Evolutionary conservation across 1,284 basidiomycete genomes (phyloP).

Genomic region (Leccinum fuscescens): DNA sequence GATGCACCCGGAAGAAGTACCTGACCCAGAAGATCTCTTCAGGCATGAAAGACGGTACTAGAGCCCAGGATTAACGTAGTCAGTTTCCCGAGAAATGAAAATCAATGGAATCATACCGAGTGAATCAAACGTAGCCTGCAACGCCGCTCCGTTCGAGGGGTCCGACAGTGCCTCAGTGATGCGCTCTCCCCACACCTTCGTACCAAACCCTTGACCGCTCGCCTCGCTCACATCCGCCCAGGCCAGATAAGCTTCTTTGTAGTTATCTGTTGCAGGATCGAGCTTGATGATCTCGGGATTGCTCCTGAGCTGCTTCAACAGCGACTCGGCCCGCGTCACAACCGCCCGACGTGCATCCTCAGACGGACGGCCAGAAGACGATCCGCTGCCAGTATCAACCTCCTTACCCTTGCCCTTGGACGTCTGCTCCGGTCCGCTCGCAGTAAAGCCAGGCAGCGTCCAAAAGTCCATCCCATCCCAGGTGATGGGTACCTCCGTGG

Average conservation of each 20-base stretch:
- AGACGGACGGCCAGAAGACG: too few species aligned
- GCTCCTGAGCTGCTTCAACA: too few species aligned
- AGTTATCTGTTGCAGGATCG: constrained; percentile 69
- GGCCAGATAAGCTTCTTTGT: constrained; percentile 53
- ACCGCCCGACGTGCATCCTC: too few species aligned
- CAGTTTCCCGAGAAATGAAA: background rate
- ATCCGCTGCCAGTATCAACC: too few species aligned
- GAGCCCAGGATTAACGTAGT: constrained; percentile 1
- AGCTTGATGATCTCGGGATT: constrained; percentile 34
- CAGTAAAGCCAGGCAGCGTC: too few species aligned
- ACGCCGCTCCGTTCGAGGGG: constrained; percentile 50
- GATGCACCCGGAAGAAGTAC: constrained; percentile 88
- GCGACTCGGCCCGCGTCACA: too few species aligned
- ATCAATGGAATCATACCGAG: constrained; percentile 50
- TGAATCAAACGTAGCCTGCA: constrained; percentile 57
- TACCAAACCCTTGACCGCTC: constrained; percentile 53
- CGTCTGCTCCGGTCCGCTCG: too few species aligned
- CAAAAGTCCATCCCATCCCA: too few species aligned
- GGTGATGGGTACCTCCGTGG: too few species aligned
- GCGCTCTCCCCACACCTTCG: constrained; percentile 54
- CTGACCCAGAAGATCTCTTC: constrained; percentile 83
- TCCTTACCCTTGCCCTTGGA: too few species aligned
- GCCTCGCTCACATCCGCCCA: constrained; percentile 59
- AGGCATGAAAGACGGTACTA: constrained; percentile 72
- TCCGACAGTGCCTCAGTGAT: constrained; percentile 52